Evolutionary conservation across 1,139 yeast genomes (phyloP).

Genomic region (Sugiyamaella paludigena): DNA sequence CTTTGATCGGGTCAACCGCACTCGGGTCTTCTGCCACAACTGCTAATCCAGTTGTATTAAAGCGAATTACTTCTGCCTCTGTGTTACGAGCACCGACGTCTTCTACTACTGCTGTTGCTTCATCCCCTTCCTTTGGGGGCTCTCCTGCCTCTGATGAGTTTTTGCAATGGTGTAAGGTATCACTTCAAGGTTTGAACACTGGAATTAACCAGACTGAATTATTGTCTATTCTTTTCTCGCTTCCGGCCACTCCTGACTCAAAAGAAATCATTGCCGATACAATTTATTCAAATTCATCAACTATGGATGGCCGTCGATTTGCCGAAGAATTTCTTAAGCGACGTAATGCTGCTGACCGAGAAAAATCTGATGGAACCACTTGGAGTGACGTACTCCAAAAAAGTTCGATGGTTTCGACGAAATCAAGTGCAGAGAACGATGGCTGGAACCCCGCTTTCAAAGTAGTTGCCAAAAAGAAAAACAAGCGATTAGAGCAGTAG

Average conservation of each 20-base stretch:
- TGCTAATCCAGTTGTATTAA: conserved; percentile 20
- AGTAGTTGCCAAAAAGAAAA: conserved; percentile 65
- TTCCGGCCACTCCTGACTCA: conserved; percentile 73
- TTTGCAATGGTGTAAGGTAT: conserved; percentile 76
- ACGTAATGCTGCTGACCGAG: conserved; percentile 62
- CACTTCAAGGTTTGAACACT: conserved; percentile 65
- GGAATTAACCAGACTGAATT: conserved; percentile 64
- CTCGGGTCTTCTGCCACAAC: conserved; percentile 16
- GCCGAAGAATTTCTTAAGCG: conserved; percentile 85
- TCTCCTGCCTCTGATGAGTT: conserved; percentile 53
- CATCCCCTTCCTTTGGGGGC: conserved; percentile 33
- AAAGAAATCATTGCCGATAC: conserved; percentile 89
- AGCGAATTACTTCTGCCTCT: conserved; percentile 43
- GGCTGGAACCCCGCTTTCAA: conserved; percentile 74
- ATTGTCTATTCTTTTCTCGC: conserved; percentile 71
- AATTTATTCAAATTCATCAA: conserved; percentile 81
- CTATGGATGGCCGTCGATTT: conserved; percentile 94
- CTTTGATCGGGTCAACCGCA: conserved; percentile 7
- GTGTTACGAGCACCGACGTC: conserved; percentile 28
- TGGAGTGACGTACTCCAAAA: conserved; percentile 61
- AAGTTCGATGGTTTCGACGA: conserved; percentile 56
- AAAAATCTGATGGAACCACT: conserved; percentile 28
- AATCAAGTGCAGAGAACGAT: conserved; percentile 51
- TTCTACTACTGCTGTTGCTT: conserved; percentile 44
- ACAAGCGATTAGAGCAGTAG: conserved; percentile 30